phyloP scores from a whole-genome alignment of 2,329 filamentous ascomycete species.

The Trichoderma harzianum region DNA sequence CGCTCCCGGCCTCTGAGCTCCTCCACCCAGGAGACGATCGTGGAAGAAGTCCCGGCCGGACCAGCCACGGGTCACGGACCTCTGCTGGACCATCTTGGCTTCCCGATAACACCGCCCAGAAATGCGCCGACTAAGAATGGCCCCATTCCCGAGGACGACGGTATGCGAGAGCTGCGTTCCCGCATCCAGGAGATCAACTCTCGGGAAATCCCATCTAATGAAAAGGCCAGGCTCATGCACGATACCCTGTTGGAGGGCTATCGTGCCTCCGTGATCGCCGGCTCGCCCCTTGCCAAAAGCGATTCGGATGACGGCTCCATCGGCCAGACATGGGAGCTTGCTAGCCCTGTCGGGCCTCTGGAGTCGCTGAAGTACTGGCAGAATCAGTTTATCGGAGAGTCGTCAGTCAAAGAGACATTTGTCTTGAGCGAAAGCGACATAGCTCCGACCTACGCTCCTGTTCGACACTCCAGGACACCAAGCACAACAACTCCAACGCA shows the following conservation, averaged over 20 bases:
- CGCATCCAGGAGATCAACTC: conserved; percentile 68
- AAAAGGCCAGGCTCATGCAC: conserved; percentile 73
- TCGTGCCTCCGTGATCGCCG: conserved; percentile 32
- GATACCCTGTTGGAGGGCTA: conserved; percentile 68
- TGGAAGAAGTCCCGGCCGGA: conserved; percentile 28
- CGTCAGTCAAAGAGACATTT: conserved; percentile 41
- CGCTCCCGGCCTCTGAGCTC: conserved; percentile 32
- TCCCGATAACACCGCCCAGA: conserved; percentile 28
- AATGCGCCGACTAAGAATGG: conserved; percentile 25
- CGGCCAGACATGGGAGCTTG: conserved; percentile 38
- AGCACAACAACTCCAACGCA: conserved; percentile 22
- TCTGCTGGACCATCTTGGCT: conserved; percentile 34
- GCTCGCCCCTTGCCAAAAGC: conserved; percentile 20
- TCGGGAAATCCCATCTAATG: conserved; percentile 52
- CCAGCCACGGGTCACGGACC: conserved; percentile 24
- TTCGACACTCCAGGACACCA: conserved; percentile 45
- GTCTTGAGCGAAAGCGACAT: conserved; percentile 59
- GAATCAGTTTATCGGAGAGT: conserved; percentile 39
- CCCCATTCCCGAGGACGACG: conserved; percentile 70
- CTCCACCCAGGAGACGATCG: conserved; percentile 35
- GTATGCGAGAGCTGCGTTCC: conserved; percentile 64
- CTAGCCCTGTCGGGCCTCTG: conserved; percentile 43
- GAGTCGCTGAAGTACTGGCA: conserved; percentile 60
- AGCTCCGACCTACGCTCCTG: conserved; percentile 62
- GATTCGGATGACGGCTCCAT: conserved; percentile 21